These are phyloP conservation scores for Recurvomyces mirabilis DNA, from an alignment of 495 filamentous ascomycete genomes.

Conservation along the genomic window DNA sequence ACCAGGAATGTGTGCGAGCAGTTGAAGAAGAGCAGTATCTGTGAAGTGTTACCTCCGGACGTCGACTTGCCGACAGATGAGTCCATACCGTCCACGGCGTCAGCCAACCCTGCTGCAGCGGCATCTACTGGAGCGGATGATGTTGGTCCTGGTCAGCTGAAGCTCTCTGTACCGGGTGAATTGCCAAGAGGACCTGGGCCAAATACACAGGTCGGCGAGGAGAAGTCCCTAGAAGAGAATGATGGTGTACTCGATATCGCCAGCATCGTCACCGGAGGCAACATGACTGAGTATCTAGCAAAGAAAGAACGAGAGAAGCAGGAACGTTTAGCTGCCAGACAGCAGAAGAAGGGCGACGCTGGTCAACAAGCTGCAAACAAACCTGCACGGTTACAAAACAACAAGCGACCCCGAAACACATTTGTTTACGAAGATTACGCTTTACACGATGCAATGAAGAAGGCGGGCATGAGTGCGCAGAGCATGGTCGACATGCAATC, in stretches of 20 bases:
- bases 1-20: slow-evolving; percentile 88
- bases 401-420: slow-evolving; percentile 58
- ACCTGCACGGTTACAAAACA: slow-evolving; percentile 60
- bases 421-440: slow-evolving; percentile 78
- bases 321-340: slow-evolving; percentile 52
- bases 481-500: slow-evolving; percentile 28
- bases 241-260: slow-evolving; percentile 92
- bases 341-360: slow-evolving; percentile 35
- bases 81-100: slow-evolving; percentile 37
- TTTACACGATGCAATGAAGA: slow-evolving; percentile 47
- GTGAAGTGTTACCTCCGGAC: slow-evolving; percentile 71
- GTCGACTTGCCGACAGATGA: slow-evolving; percentile 40
- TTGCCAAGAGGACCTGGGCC: slow-evolving; percentile 42
- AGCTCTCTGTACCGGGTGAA: slow-evolving; percentile 27
- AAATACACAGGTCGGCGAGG: slow-evolving; percentile 41
- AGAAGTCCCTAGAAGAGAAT: slow-evolving; percentile 43
- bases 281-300: slow-evolving; percentile 83
- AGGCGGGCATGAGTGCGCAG: slow-evolving; percentile 36
- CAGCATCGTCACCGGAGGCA: slow-evolving; percentile 80
- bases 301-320: slow-evolving; percentile 85
- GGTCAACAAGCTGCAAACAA: slow-evolving; percentile 39
- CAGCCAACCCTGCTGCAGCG: slow-evolving; percentile 49
- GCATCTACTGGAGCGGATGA: slow-evolving; percentile 42
- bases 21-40: slow-evolving; percentile 77
- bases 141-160: slow-evolving; percentile 31